phyloP scores from a whole-genome alignment of 768 basidiomycete genomes.

The Mycena haematopus region DNA sequence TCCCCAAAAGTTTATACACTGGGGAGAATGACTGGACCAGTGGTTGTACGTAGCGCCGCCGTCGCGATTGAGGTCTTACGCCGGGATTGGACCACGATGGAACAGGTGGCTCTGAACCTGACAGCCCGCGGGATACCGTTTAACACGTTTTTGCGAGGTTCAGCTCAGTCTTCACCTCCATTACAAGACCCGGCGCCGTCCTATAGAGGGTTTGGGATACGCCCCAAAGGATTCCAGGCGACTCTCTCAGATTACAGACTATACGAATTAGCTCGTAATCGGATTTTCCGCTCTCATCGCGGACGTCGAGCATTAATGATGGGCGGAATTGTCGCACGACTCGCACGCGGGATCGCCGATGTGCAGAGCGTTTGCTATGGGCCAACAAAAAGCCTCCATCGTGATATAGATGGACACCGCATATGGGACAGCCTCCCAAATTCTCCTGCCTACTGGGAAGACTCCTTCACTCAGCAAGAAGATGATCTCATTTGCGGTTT shows the following conservation, averaged over 20 bases:
- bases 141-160: slow-evolving; percentile 1
- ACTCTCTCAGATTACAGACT: not conserved
- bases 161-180: not conserved
- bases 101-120: slow-evolving; percentile 9
- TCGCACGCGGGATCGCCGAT: slow-evolving; percentile 6
- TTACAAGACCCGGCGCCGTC: not conserved
- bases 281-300: slow-evolving; percentile 7
- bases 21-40: not conserved
- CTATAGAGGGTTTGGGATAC: slow-evolving; percentile 11
- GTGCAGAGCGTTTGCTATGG: slow-evolving; percentile 7
- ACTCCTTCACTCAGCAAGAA: slow-evolving; percentile 8
- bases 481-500: slow-evolving; percentile 13
- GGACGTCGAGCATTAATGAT: slow-evolving; percentile 10
- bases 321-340: slow-evolving; percentile 14
- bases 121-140: slow-evolving; percentile 12
- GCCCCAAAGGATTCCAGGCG: not conserved
- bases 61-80: slow-evolving; percentile 11
- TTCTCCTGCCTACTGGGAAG: slow-evolving; percentile 14
- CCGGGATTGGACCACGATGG: slow-evolving; percentile 5
- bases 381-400: not conserved
- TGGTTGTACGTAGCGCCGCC: slow-evolving; percentile 6
- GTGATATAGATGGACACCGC: not conserved
- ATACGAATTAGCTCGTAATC: slow-evolving; percentile 12
- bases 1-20: not conserved
- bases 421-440: slow-evolving; percentile 5